phyloP scores from a whole-genome alignment of 768 basidiomycete species.

The Pleurotus pulmonarius region DNA sequence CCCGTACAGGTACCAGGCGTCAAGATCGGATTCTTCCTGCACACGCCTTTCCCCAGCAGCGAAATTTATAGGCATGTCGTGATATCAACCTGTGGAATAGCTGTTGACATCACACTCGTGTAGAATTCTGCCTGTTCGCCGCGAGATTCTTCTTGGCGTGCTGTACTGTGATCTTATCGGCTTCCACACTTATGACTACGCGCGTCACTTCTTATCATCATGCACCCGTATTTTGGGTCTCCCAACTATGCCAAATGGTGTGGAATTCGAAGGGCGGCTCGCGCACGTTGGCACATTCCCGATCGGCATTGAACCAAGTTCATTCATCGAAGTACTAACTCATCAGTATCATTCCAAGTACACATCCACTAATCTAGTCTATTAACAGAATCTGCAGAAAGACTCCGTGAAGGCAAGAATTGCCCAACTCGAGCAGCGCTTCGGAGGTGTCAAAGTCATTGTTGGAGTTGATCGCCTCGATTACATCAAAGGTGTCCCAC shows the following conservation, averaged over 20 bases:
- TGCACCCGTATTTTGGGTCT: slow-evolving; percentile 95
- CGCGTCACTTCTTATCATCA: slow-evolving; percentile 97
- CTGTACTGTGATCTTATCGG: slow-evolving; percentile 97
- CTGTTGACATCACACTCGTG: slow-evolving; percentile 8
- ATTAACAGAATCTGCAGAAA: slow-evolving; percentile 68
- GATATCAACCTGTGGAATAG: background rate
- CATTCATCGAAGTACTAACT: slow-evolving; percentile 70
- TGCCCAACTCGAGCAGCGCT: slow-evolving; percentile 79
- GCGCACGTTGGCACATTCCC: slow-evolving; percentile 99
- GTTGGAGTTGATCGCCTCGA: slow-evolving; percentile 98
- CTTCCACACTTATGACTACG: slow-evolving; percentile 99
- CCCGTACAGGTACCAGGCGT: slow-evolving; percentile 53
- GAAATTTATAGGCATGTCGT: slow-evolving; percentile 84
- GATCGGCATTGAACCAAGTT: slow-evolving; percentile 94
- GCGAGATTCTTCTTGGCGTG: slow-evolving; percentile 95
- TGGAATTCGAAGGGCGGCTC: slow-evolving; percentile 92
- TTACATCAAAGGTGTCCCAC: slow-evolving; percentile 99
- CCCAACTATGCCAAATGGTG: slow-evolving; percentile 96
- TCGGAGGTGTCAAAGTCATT: slow-evolving; percentile 93
- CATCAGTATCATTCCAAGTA: background rate
- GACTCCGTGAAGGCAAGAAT: slow-evolving; percentile 81
- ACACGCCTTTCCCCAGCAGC: slow-evolving; percentile 96
- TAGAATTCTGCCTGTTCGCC: slow-evolving; percentile 94
- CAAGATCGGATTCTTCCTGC: slow-evolving; percentile 98
- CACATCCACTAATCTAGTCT: slow-evolving; percentile 8